Evolutionary conservation across 805 yeast genomes (phyloP).

Genomic region (Cyberlindnera nakhonratchasimensis): DNA sequence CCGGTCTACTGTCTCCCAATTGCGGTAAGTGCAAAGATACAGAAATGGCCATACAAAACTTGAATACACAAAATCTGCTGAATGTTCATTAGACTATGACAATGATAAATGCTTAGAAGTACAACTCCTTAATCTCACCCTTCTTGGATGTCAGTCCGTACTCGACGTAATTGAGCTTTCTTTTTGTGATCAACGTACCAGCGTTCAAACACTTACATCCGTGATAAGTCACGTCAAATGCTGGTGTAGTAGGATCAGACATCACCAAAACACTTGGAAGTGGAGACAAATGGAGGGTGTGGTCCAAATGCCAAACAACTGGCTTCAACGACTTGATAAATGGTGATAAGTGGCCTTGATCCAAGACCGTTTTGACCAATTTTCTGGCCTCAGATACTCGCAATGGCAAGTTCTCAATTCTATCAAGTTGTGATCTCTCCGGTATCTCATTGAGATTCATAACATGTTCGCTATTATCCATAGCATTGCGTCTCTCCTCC

Average conservation of each 20-base stretch:
- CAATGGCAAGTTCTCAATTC: constrained; percentile 38
- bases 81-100: too few species aligned
- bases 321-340: constrained; percentile 60
- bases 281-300: constrained; percentile 67
- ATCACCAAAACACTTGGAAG: constrained; percentile 65
- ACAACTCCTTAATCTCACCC: constrained; percentile 45
- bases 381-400: constrained; percentile 60
- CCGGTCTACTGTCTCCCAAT: constrained; percentile 86
- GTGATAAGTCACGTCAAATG: constrained; percentile 71
- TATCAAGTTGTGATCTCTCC: constrained; percentile 28
- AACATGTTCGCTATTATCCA: constrained; percentile 12
- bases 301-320: constrained; percentile 66
- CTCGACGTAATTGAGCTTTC: constrained; percentile 65
- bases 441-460: constrained; percentile 5
- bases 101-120: constrained; percentile 28
- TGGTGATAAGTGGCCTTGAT: constrained; percentile 88
- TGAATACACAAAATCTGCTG: too few species aligned
- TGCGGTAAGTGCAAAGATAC: constrained; percentile 32
- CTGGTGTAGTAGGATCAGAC: constrained; percentile 69
- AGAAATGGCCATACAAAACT: constrained; percentile 33
- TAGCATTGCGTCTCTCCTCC: constrained; percentile 17
- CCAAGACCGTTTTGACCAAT: constrained; percentile 74
- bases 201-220: constrained; percentile 80
- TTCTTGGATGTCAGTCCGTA: constrained; percentile 59
- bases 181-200: constrained; percentile 49